Evolutionary conservation across 495 filamentous ascomycete species (phyloP).

Genomic region (Peziza echinospora): DNA sequence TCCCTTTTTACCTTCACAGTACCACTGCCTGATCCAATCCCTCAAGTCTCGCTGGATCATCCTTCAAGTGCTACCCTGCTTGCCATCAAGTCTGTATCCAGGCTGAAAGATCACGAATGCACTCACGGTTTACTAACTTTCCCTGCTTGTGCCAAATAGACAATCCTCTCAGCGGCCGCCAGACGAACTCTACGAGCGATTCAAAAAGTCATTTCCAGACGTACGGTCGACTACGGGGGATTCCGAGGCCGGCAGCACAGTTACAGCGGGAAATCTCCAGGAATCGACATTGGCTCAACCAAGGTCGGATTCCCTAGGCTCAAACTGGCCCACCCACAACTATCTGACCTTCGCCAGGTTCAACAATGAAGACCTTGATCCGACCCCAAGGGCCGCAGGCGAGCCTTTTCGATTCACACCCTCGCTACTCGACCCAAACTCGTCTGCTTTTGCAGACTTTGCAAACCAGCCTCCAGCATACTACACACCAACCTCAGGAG

Average conservation of each 20-base stretch:
- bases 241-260: conserved; percentile 10
- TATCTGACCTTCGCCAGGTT: conserved; percentile 4
- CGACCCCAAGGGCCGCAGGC: conserved; percentile 49
- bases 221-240: conserved; percentile 12
- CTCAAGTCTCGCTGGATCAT: too few relatives aligned
- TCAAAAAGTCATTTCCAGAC: conserved; percentile 18
- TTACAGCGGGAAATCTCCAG: conserved; percentile 7
- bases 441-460: conserved; percentile 55
- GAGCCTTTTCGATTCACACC: conserved; percentile 73
- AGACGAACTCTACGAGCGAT: conserved; percentile 20
- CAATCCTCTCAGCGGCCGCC: conserved; percentile 20
- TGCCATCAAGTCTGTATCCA: too few relatives aligned
- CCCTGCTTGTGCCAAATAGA: too few relatives aligned
- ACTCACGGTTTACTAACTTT: too few relatives aligned
- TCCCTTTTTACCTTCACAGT: too few relatives aligned
- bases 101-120: too few relatives aligned
- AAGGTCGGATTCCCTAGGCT: conserved; percentile 12
- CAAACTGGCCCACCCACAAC: conserved; percentile 1
- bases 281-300: conserved; percentile 11
- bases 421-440: conserved; percentile 64
- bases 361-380: conserved; percentile 50
- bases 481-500: conserved; percentile 73
- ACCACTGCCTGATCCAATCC: too few relatives aligned
- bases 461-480: conserved; percentile 55
- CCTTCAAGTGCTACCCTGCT: too few relatives aligned